phyloP scores from a whole-genome alignment of 2,329 filamentous ascomycete species.

The Scedosporium apiospermum region DNA sequence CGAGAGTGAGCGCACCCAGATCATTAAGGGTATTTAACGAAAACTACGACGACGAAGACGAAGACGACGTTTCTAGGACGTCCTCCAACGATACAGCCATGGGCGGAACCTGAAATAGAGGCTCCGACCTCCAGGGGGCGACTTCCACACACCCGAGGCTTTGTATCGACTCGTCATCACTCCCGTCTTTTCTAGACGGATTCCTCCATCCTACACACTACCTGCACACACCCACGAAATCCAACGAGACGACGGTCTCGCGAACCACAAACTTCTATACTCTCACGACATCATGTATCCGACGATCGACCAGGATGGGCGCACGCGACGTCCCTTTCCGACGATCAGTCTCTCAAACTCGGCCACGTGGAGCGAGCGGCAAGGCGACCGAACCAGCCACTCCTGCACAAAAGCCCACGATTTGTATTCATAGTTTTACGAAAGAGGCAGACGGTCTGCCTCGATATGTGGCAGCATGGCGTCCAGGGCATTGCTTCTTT shows the following conservation, averaged over 20 bases:
- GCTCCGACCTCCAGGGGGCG: neutral
- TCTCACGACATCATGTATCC: neutral
- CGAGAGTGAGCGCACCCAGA: slow-evolving; percentile 84
- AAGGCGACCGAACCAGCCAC: neutral
- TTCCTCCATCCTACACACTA: neutral
- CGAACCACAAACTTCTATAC: neutral
- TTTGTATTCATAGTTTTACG: neutral
- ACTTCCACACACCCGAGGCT: neutral
- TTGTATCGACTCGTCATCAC: neutral
- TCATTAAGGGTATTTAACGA: slow-evolving; percentile 77
- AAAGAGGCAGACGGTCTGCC: slow-evolving; percentile 1
- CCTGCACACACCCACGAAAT: neutral
- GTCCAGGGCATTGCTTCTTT: neutral
- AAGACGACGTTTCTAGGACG: neutral
- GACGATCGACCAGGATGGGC: neutral
- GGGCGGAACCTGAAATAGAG: neutral
- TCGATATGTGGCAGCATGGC: neutral
- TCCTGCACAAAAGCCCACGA: neutral
- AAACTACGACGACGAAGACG: slow-evolving; percentile 10
- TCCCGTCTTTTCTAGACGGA: neutral
- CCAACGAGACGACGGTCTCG: neutral
- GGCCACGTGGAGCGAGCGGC: neutral
- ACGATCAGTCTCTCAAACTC: neutral
- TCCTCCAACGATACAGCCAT: neutral
- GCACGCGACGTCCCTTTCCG: neutral